Evolutionary conservation across 1,284 basidiomycete genomes (phyloP), one percentile per base, ranked within the genome.

Genomic region (Meira miltonrushii): DNA sequence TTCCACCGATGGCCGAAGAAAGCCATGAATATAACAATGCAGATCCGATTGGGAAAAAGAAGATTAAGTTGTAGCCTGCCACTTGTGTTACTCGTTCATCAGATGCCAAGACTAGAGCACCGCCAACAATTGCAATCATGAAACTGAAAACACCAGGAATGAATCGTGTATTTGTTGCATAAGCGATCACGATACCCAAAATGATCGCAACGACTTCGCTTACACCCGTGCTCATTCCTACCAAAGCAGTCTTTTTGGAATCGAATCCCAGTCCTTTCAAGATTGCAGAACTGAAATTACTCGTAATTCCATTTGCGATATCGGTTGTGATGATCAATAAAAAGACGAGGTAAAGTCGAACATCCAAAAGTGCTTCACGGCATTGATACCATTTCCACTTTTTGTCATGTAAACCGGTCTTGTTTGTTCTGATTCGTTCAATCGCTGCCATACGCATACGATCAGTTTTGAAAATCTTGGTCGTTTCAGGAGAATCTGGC

Each of bases 361-460:
- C 77, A 61, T 85, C 84, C n/a, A 60, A 71, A 37, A 84, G 54
- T 1, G 81, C 84, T 66, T 85, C 84, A 47, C 72, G 78, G 40
- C 78, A 77, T 79, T 83, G 82, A 54, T 82, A 77, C 71, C 64
- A 73, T 78, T 85, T 85, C 76, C 84, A 85, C 54, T 80, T 78
- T 61, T 79, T 81, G 71, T 84, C 84, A 71, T 84, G 83, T 37
- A 84, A 81, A 11, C 84, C 84, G 0, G 79, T 80, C 68, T 79
- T 72, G 68, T 85, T 85, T 66, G 81, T 80, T 46, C 83, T 75
- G 9, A 85, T 83, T n/a, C 84, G 80, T 68, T 84, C 82, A 21
- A 83, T 81, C 51, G 85, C 82, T 17, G 84, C 80, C n/a, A 82
- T 64, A 37, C 82, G 79, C 65, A 85, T 83, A 59, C 83, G 81